Evolutionary conservation across 23 red algal species (phyloP), one percentile per base, ranked within the genome.

Genomic region (Gracilaria gracilis): DNA sequence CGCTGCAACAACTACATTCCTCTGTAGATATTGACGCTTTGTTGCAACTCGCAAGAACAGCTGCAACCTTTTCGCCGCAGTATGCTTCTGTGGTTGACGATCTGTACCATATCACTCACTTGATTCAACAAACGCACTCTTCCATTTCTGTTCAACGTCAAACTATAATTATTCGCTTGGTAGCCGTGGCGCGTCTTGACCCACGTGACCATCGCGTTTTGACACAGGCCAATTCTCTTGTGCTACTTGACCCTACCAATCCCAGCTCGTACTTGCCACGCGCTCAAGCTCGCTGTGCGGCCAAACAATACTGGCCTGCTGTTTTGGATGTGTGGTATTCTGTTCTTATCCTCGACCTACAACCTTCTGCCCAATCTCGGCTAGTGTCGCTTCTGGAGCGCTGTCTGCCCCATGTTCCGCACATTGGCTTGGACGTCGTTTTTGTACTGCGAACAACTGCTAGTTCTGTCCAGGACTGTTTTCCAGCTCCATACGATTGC

Each of bases 11-110:
- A 59, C n/a, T 24, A 4, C 3, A 71, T 71, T 19, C 31, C 19
- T 5, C 31, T 71, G n/a, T 39, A 19, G 31, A 39, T 71, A 25
- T 39, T 17, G 31, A 34, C 27, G n/a, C 27, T 25, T 39, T 71
- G 27, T 39, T 71, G 27, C 66, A 71, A 35, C 66, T 37, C 27
- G 31, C 66, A 5, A 71, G 66, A 71, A 36, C 31, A 1, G 66
- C 66, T 71, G 66, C 66, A 5, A 71, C 66, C 12, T 71, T 37
- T 71, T 71, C 66, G 35, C 66, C 66, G 27, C 66, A 71, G 25
- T 71, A 71, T 36, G 66, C 35, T 29, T 71, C 66, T 71, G 66
- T 71, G 66, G 31, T 71, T 25, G 13, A 71, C 27, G 66, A 71
- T 71, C 27, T 39, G 15, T 71, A 71, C 66, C 66, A 71, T 4